Percentiles rank a stretch among this genome's conserved stretches.
phyloP scores from a whole-genome alignment of 202 grass and related monocot genomes.

The Panicum virgatum region DNA sequence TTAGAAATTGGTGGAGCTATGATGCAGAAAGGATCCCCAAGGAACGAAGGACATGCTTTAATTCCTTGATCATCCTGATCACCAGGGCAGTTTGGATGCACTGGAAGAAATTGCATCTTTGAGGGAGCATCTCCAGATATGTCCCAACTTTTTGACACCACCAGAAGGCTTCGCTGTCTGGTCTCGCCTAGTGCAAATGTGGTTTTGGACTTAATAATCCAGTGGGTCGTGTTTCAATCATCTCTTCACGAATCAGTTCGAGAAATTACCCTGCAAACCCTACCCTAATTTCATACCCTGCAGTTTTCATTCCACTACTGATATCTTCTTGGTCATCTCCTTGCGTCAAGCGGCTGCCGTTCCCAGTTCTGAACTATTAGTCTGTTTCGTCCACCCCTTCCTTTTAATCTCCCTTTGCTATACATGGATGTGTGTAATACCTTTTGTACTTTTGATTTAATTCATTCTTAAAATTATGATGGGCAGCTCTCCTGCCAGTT shows the following conservation, averaged over 20 bases:
- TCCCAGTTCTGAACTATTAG: too few species aligned
- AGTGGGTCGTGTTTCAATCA: background rate
- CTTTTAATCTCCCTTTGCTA: background rate
- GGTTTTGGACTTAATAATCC: background rate
- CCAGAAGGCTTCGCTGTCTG: background rate
- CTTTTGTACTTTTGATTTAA: background rate
- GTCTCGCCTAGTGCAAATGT: background rate
- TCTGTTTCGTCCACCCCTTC: background rate
- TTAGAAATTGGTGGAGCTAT: background rate
- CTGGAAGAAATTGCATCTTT: background rate
- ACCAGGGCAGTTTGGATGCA: background rate
- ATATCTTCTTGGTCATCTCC: too few species aligned
- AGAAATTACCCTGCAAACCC: too few species aligned
- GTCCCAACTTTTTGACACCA: background rate
- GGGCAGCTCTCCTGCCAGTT: background rate
- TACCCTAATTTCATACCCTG: too few species aligned
- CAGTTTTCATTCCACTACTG: too few species aligned
- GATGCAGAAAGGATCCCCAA: background rate
- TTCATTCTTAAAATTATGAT: background rate
- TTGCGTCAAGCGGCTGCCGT: too few species aligned
- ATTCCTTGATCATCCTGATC: background rate
- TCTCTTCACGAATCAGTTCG: background rate
- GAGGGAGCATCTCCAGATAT: too few species aligned
- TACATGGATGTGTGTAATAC: background rate
- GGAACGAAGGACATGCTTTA: background rate